These are phyloP conservation scores for Mortierella sp. DNA, from an alignment of 371 early-diverging fungal species.

Conservation along the genomic window DNA sequence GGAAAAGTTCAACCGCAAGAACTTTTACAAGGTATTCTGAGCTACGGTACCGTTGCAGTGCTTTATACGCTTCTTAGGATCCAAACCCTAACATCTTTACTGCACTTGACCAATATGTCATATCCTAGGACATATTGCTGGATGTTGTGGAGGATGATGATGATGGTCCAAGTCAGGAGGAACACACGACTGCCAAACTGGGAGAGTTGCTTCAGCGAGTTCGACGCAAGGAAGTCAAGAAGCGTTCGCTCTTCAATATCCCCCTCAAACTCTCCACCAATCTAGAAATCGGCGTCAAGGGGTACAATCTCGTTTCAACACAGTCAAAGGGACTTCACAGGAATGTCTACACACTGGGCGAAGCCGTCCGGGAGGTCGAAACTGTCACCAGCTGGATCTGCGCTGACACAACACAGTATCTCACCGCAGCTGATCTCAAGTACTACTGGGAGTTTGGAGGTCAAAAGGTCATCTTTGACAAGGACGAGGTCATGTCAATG, in stretches of 20 bases:
- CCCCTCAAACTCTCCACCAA: slow-evolving; percentile 67
- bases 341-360: slow-evolving; percentile 65
- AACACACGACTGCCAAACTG: slow-evolving; percentile 51
- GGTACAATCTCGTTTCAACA: slow-evolving; percentile 70
- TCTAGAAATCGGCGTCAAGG: slow-evolving; percentile 73
- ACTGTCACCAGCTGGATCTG: slow-evolving; percentile 71
- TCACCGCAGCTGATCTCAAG: slow-evolving; percentile 68
- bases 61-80: too few relatives aligned
- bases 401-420: slow-evolving; percentile 65
- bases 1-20: slow-evolving; percentile 61
- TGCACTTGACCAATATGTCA: not conserved
- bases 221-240: slow-evolving; percentile 70
- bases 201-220: slow-evolving; percentile 65
- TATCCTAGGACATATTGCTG: slow-evolving; percentile 37
- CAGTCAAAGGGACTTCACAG: slow-evolving; percentile 61
- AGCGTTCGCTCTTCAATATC: slow-evolving; percentile 67
- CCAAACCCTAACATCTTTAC: not conserved
- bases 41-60: not conserved
- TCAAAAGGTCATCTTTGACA: slow-evolving; percentile 45
- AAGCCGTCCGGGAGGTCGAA: slow-evolving; percentile 68
- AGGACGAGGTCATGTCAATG: slow-evolving; percentile 47
- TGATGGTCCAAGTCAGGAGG: slow-evolving; percentile 18
- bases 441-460: slow-evolving; percentile 58
- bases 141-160: slow-evolving; percentile 34
- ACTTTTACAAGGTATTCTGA: slow-evolving; percentile 65